Percentiles rank a stretch among this genome's conserved stretches.
phyloP scores from a whole-genome alignment of 441 rosid species.

The Cnidoscolus chayamansa region DNA sequence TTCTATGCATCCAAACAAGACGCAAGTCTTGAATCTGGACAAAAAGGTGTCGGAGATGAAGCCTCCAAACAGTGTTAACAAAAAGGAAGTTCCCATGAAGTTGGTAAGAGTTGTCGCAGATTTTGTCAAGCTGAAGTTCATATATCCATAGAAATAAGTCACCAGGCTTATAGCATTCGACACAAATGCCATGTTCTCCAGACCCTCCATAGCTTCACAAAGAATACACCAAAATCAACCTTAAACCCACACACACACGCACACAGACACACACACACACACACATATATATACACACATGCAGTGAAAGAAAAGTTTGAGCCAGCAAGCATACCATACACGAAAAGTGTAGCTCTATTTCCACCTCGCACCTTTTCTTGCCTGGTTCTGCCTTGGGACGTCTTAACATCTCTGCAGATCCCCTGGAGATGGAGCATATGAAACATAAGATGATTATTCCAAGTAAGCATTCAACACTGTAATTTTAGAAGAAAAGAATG shows the following conservation, averaged over 20 bases:
- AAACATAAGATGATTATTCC: background rate
- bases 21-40: constrained; percentile 54
- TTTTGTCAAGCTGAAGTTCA: constrained; percentile 60
- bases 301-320: background rate
- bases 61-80: constrained; percentile 58
- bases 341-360: constrained; percentile 45
- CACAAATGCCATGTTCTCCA: constrained; percentile 60
- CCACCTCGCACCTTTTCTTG: constrained; percentile 39
- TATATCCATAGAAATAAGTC: constrained; percentile 50
- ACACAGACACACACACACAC: background rate
- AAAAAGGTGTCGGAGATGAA: constrained; percentile 60
- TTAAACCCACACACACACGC: background rate
- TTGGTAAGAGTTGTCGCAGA: constrained; percentile 64
- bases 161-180: constrained; percentile 48
- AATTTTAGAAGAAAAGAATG: too few species aligned
- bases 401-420: constrained; percentile 24
- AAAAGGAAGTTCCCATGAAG: constrained; percentile 52
- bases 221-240: background rate
- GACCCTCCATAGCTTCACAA: constrained; percentile 45
- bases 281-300: too few species aligned
- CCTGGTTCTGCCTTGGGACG: constrained; percentile 16
- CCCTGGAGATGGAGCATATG: constrained; percentile 20
- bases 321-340: constrained; percentile 34
- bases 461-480: too few species aligned
- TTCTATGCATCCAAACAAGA: constrained; percentile 52